phyloP scores from a whole-genome alignment of 441 rosid species.

The Populus hybrid region DNA sequence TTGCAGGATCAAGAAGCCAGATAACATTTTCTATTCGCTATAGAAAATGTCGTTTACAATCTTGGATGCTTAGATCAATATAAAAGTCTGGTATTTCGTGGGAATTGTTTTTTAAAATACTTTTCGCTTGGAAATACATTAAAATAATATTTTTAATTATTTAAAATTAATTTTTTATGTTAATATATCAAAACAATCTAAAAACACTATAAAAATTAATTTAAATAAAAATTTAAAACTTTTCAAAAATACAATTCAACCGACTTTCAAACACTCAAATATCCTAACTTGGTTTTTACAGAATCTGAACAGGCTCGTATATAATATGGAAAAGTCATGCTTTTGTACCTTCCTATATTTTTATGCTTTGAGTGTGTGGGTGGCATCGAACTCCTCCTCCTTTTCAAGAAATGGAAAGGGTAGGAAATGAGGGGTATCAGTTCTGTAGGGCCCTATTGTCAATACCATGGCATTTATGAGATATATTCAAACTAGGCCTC shows the following conservation, averaged over 20 bases:
- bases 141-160: too few relatives aligned
- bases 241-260: too few relatives aligned
- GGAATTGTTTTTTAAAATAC: accelerated
- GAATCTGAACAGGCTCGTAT: constrained; percentile 16
- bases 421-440: constrained; percentile 4
- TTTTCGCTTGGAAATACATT: too few relatives aligned
- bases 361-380: constrained; percentile 11
- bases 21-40: too few relatives aligned
- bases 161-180: too few relatives aligned
- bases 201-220: too few relatives aligned
- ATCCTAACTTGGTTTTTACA: constrained; percentile 17
- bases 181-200: accelerated
- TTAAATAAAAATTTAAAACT: too few relatives aligned
- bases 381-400: constrained; percentile 16
- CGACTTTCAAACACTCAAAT: not conserved
- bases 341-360: not conserved
- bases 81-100: too few relatives aligned
- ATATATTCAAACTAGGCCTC: not conserved
- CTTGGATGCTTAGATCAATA: too few relatives aligned
- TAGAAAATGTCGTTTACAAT: too few relatives aligned
- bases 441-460: constrained; percentile 13
- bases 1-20: too few relatives aligned
- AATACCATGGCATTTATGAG: constrained; percentile 19
- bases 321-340: not conserved
- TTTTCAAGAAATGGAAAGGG: constrained; percentile 14